phyloP scores from a whole-genome alignment of 2,329 filamentous ascomycete genomes.

The Penicillium sp. region DNA sequence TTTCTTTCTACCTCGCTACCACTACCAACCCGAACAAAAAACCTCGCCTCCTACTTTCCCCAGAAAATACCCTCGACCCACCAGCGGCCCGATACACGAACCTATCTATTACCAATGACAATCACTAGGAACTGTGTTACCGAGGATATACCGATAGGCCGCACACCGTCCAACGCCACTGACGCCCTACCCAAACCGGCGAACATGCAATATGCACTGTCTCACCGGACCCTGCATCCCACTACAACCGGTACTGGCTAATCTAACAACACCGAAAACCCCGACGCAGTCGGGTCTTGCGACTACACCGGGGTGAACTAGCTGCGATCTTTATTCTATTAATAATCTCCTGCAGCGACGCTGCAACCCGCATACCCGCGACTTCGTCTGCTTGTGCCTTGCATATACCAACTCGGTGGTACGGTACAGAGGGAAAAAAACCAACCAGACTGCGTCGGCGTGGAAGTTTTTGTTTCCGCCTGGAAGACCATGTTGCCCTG shows the following conservation, averaged over 20 bases:
- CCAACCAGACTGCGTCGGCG: neutral
- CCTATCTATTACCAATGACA: too few species aligned
- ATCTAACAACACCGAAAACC: neutral
- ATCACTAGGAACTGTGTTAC: neutral
- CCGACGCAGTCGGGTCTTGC: neutral
- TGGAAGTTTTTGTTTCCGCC: neutral
- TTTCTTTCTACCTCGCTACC: neutral
- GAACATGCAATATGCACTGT: neutral
- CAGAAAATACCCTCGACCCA: neutral
- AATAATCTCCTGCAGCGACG: neutral
- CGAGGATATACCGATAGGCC: too few species aligned
- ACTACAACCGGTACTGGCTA: neutral
- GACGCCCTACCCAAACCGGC: neutral
- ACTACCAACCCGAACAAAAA: neutral
- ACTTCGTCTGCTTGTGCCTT: neutral
- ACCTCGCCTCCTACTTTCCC: neutral
- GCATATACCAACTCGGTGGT: neutral
- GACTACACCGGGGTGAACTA: neutral
- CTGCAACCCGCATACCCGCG: neutral
- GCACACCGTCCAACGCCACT: neutral
- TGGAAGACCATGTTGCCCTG: neutral
- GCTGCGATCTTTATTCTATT: neutral
- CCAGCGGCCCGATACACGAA: neutral
- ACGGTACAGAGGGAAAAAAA: too few species aligned
- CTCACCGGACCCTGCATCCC: neutral